phyloP scores from a whole-genome alignment of 352 stramenopile species.

The Aphanomyces astaci region DNA sequence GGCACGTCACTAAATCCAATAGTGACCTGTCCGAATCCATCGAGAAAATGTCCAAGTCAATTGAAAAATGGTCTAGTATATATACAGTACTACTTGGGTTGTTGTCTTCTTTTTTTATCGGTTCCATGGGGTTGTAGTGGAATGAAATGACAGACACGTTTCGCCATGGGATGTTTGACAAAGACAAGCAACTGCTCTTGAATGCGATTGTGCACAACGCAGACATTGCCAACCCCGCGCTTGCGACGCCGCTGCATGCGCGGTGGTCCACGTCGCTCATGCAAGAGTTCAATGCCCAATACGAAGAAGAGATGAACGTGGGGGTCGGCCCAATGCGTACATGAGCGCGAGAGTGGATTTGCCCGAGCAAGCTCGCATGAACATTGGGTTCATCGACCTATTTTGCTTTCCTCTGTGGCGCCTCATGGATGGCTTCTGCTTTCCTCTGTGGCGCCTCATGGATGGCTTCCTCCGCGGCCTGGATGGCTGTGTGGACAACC shows the following conservation, averaged over 20 bases:
- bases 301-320: constrained; percentile 55
- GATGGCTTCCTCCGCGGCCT: constrained; percentile 52
- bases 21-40: too few relatives aligned
- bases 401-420: constrained; percentile 79
- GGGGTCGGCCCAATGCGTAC: constrained; percentile 64
- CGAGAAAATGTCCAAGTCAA: too few relatives aligned
- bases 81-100: too few relatives aligned
- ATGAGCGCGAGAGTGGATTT: constrained; percentile 62
- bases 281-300: constrained; percentile 79
- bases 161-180: constrained; percentile 44
- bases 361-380: constrained; percentile 58
- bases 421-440: constrained; percentile 67
- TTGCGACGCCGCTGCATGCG: constrained; percentile 43
- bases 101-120: too few relatives aligned
- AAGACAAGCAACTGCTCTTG: constrained; percentile 54
- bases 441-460: constrained; percentile 73
- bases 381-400: constrained; percentile 76
- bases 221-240: constrained; percentile 67
- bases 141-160: constrained; percentile 64
- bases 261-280: constrained; percentile 59
- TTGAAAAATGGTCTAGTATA: too few relatives aligned
- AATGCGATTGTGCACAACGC: constrained; percentile 71
- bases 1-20: too few relatives aligned
- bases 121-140: too few relatives aligned
- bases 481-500: constrained; percentile 47